Conservation (phyloP, 2,329 filamentous ascomycete species). For the Dactylellina leptospora region DNA sequence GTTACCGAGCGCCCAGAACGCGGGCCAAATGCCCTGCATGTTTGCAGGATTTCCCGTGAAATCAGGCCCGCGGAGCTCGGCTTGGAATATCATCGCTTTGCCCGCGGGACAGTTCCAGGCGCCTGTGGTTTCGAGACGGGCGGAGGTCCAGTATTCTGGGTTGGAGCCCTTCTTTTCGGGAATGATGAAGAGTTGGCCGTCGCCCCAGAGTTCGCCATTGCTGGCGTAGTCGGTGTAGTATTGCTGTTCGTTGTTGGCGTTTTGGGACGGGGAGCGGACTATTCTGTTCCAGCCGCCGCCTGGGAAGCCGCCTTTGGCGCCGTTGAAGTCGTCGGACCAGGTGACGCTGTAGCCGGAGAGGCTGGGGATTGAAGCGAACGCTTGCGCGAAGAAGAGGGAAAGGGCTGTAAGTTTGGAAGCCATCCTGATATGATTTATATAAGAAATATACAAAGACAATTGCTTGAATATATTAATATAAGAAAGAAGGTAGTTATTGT, state of each 20-base stretch:
- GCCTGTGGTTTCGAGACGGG: slow-evolving; percentile 62
- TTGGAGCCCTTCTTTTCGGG: slow-evolving; percentile 57
- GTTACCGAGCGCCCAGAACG: slow-evolving; percentile 63
- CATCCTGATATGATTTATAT: too few species aligned
- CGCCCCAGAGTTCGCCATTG: slow-evolving; percentile 63
- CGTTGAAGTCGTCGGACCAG: slow-evolving; percentile 59
- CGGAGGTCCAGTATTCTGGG: slow-evolving; percentile 61
- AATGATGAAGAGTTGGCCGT: slow-evolving; percentile 61
- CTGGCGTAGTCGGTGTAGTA: slow-evolving; percentile 62
- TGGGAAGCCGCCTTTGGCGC: neutral
- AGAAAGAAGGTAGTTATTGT: too few species aligned
- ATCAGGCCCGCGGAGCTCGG: slow-evolving; percentile 59
- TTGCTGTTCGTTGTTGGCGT: slow-evolving; percentile 65
- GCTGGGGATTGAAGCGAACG: slow-evolving; percentile 17
- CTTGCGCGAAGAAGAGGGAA: slow-evolving; percentile 13
- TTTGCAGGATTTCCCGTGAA: slow-evolving; percentile 61
- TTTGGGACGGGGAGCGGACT: slow-evolving; percentile 21
- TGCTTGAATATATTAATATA: too few species aligned
- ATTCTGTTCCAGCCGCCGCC: slow-evolving; percentile 16
- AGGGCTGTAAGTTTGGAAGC: slow-evolving; percentile 6
- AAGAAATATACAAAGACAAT: too few species aligned
- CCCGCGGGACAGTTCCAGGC: slow-evolving; percentile 59
- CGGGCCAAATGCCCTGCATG: slow-evolving; percentile 61
- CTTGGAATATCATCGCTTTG: slow-evolving; percentile 61
- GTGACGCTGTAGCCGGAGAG: slow-evolving; percentile 50